Evolutionary conservation across 1,139 yeast genomes (phyloP).

Genomic region (Insectozyma bohioensis): DNA sequence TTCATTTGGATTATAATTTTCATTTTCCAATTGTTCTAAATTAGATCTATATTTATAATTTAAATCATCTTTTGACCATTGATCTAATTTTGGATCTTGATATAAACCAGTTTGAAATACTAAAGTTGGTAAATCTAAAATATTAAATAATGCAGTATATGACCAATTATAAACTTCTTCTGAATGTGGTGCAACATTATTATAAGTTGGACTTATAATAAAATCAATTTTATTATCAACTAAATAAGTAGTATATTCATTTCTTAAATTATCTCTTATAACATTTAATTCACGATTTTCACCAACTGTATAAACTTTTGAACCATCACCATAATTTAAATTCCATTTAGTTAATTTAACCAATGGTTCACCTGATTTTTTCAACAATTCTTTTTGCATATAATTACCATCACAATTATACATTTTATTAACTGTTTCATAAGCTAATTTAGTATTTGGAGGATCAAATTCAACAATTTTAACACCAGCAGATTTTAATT

Average conservation of each 20-base stretch:
- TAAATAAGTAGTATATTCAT: constrained; percentile 52
- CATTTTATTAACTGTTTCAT: constrained; percentile 50
- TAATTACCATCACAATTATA: constrained; percentile 62
- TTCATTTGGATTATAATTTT: constrained; percentile 31
- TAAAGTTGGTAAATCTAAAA: constrained; percentile 62
- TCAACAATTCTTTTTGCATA: constrained; percentile 49
- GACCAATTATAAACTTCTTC: constrained; percentile 73
- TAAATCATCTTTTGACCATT: constrained; percentile 36
- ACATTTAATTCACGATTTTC: constrained; percentile 51
- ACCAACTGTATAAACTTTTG: constrained; percentile 35
- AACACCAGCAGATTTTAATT: constrained; percentile 32
- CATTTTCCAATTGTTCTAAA: constrained; percentile 44
- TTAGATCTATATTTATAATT: constrained; percentile 36
- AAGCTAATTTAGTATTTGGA: constrained; percentile 48
- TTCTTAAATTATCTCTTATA: constrained; percentile 55
- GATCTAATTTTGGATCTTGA: constrained; percentile 51
- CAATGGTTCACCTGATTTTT: constrained; percentile 68
- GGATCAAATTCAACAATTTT: constrained; percentile 49
- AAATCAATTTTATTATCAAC: constrained; percentile 61
- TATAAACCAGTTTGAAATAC: constrained; percentile 60
- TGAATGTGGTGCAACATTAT: constrained; percentile 71
- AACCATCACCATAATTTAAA: constrained; percentile 59
- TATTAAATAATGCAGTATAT: constrained; percentile 66
- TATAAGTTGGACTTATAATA: constrained; percentile 65
- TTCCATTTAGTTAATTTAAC: constrained; percentile 59